These are phyloP conservation scores for Amesomyces nigricolor DNA, from an alignment of 2,329 filamentous ascomycete species.

Conservation along the genomic window DNA sequence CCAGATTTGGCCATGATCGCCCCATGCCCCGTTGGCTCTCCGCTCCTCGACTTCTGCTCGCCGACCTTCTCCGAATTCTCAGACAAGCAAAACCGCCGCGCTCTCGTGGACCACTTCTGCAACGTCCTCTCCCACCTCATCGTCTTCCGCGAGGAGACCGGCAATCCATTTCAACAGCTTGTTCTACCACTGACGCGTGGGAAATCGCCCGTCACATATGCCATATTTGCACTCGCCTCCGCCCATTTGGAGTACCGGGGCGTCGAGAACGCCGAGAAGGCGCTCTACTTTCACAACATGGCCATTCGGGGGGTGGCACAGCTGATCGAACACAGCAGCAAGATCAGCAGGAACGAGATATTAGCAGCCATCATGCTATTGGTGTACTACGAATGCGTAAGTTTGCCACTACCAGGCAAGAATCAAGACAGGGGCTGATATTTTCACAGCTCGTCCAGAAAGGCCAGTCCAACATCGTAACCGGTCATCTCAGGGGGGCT, in stretches of 20 bases:
- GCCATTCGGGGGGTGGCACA: slow-evolving; percentile 53
- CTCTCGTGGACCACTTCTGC: slow-evolving; percentile 57
- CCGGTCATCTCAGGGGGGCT: slow-evolving; percentile 56
- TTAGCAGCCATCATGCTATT: slow-evolving; percentile 56
- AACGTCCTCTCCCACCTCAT: slow-evolving; percentile 60
- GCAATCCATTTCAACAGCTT: slow-evolving; percentile 58
- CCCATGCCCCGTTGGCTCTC: slow-evolving; percentile 35
- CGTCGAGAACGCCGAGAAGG: slow-evolving; percentile 48
- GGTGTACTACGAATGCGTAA: slow-evolving; percentile 59
- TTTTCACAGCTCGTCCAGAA: slow-evolving; percentile 52
- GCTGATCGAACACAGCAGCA: slow-evolving; percentile 49
- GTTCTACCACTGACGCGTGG: slow-evolving; percentile 54
- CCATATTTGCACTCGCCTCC: slow-evolving; percentile 75
- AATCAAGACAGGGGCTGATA: neutral
- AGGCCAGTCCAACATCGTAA: slow-evolving; percentile 54
- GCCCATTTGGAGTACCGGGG: slow-evolving; percentile 72
- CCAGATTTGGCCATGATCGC: slow-evolving; percentile 39
- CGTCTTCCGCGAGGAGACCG: slow-evolving; percentile 56
- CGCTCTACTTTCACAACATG: slow-evolving; percentile 53
- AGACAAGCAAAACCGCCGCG: slow-evolving; percentile 47
- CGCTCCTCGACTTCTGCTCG: slow-evolving; percentile 45
- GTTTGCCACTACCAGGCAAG: slow-evolving; percentile 24
- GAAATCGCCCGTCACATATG: slow-evolving; percentile 64
- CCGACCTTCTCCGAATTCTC: slow-evolving; percentile 55
- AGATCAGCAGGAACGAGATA: slow-evolving; percentile 51